Base-by-base conservation (phyloP, 345 rosid species). In the Linum tenue region DNA sequence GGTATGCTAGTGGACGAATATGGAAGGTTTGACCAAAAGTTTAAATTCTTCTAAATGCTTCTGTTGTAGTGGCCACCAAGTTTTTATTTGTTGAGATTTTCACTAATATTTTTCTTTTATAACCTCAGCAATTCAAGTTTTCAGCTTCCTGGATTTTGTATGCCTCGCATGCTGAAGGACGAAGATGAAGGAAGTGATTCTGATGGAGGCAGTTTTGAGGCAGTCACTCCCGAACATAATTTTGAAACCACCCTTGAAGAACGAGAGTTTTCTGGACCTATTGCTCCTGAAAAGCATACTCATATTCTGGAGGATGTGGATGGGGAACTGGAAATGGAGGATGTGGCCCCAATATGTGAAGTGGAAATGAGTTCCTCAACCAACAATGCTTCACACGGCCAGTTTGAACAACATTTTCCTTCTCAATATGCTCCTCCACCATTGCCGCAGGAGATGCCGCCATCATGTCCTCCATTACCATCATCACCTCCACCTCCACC, bases 261-360 rank as follows among this genome's bases (percentile, higher is more conserved):
- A 63, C 76, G 64, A 15, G 81, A 75, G 69, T 65, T 22, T 22
- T 22, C 64, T 55, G 67, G 63, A 38, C 67, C 75, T 64, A 69
- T 15, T 64, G 68, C 84, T 64, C 61, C 59, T 15, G 86, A 78
- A 66, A 87, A 86, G 76, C 95, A 77, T 70, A 82, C 88, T 40
- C 92, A 77, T 71, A 81, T 92, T 60, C 78, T 92, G 74, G 95
- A 92, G 78, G 97, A 92, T 68, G 96, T 92, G 64, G 98, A 92
- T 64, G 96, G 92, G 48, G 98, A 92, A 75, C 96, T 92, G 64
- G 98, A 92, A 76, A 92, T 92, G 98, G 98, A 92, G 80, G 98
- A 92, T 65, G 91, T 89, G 76, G 87, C 96, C 69, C 98, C 98
- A 42, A 71, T 83, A 44, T 76, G 80, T 73, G 95, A 84, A 67